phyloP scores from a whole-genome alignment of 2,329 filamentous ascomycete genomes.

The Epichloe coenophiala region DNA sequence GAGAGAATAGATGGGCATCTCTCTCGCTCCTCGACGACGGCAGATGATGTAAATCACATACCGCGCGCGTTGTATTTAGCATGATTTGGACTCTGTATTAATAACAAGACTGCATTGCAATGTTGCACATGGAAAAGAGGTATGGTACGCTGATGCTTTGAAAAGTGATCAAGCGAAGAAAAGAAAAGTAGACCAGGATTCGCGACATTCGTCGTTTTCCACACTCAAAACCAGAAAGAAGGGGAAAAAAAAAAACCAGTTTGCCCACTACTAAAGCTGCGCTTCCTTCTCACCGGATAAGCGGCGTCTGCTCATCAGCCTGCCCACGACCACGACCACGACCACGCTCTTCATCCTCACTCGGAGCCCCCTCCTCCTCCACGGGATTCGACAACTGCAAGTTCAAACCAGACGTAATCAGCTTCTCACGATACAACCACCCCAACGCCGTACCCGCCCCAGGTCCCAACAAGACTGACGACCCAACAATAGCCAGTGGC shows the following conservation, averaged over 20 bases:
- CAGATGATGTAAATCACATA: slow-evolving; percentile 6
- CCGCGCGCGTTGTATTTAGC: slow-evolving; percentile 7
- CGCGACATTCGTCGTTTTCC: neutral
- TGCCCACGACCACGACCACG: neutral
- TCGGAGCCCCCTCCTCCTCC: slow-evolving; percentile 8
- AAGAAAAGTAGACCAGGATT: too few relatives aligned
- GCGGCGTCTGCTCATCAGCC: slow-evolving; percentile 20
- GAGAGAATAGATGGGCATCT: slow-evolving; percentile 1
- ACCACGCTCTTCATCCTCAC: slow-evolving; percentile 7
- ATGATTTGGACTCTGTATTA: slow-evolving; percentile 5
- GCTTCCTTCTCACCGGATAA: slow-evolving; percentile 12
- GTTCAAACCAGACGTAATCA: slow-evolving; percentile 14
- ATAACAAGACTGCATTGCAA: slow-evolving; percentile 1
- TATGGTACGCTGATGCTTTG: neutral
- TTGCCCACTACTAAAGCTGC: neutral
- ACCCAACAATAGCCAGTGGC: slow-evolving; percentile 18
- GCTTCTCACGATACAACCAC: slow-evolving; percentile 26
- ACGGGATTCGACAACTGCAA: slow-evolving; percentile 6
- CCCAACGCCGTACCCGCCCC: slow-evolving; percentile 24
- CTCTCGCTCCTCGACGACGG: too few relatives aligned
- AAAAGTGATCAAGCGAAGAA: too few relatives aligned
- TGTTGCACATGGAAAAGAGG: neutral
- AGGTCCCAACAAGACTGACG: slow-evolving; percentile 21
- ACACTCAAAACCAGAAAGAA: neutral
- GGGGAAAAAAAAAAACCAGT: neutral